Base-by-base conservation (phyloP, 2,329 filamentous ascomycete genomes). In the Neodidymelliopsis sp. region DNA sequence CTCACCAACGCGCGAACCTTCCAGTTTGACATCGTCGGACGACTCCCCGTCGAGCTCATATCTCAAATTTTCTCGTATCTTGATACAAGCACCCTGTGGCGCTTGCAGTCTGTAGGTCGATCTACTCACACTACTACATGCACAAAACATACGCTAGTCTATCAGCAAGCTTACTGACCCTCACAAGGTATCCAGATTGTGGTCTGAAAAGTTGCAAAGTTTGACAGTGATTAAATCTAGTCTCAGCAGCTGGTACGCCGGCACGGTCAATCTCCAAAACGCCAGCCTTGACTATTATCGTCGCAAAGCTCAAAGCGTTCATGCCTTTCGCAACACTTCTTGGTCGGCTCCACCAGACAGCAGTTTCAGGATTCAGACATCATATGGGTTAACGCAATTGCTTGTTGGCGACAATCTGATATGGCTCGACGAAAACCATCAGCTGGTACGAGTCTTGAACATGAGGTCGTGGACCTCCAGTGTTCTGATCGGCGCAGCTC, bases 41-140 rank as follows among this genome's bases (percentile, higher is more conserved):
- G 27, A 1, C 52, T 76, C 25, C 74, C 75, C 4, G 12, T 70
- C 11, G 75, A 77, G 59, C 57, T 77, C 6, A 59, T 72, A 5
- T 59, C 66, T 15, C 51, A 65, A 4, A 43, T 75, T 12, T 74
- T 76, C 49, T 46, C 50, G 23, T 56, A 71, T 59, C 37, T 76
- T 47, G 69, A 69, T 30, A 37, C 59, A 31, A 25, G 66, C 34
- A 56, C 63, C 4, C 48, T 62, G 2, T 72, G 66, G 45, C 65
- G 56, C 30, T 50, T 67, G 16, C 69, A 69, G 49, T 30, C 29
- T 8, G 67, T 71, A 56, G 52, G 66, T 50, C 15, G 12, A 22
- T 13, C 10, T 13, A 20, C 31, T 20, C 35, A 6, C 29, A 31
- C 24, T 9, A 6, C 15, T 40, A 27, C 5, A n/a, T 15, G 34